A percentile compares a stretch with the other conserved stretches of the same genome.
Conservation (phyloP, 371 early-diverging fungal species). For the Syncephalastrum racemosum region DNA sequence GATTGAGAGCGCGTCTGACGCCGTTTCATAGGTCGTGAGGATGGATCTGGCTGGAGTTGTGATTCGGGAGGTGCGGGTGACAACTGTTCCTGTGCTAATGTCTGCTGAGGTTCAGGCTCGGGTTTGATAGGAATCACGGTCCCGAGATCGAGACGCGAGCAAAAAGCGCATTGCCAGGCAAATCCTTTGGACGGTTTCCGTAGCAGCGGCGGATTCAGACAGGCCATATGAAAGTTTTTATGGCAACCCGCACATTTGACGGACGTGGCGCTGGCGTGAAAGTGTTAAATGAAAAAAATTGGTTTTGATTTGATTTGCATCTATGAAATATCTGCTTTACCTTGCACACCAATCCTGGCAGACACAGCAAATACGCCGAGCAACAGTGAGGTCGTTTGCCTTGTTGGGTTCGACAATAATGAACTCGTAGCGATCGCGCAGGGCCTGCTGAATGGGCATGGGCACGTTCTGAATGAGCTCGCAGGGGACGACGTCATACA, state of each 20-base stretch:
- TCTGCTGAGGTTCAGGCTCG: neutral
- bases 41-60: slow-evolving; percentile 9
- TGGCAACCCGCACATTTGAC: slow-evolving; percentile 74
- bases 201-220: slow-evolving; percentile 71
- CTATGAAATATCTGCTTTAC: slow-evolving; percentile 26
- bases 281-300: neutral
- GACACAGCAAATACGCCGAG: slow-evolving; percentile 69
- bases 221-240: slow-evolving; percentile 73
- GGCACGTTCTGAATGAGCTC: slow-evolving; percentile 80
- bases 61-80: neutral
- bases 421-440: slow-evolving; percentile 70
- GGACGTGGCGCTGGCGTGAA: slow-evolving; percentile 21
- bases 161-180: slow-evolving; percentile 80
- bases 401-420: slow-evolving; percentile 85
- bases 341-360: slow-evolving; percentile 80
- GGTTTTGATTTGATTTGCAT: neutral
- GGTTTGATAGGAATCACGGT: neutral
- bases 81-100: neutral
- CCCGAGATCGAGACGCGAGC: slow-evolving; percentile 36
- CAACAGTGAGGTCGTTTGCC: slow-evolving; percentile 70
- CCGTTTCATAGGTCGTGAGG: slow-evolving; percentile 5
- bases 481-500: slow-evolving; percentile 85
- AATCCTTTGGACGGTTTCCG: slow-evolving; percentile 80
- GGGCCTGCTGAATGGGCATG: slow-evolving; percentile 62
- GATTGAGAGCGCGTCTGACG: slow-evolving; percentile 8